Evolutionary conservation across 352 stramenopile genomes (phyloP).

Genomic region (Pythium brachiatum): DNA sequence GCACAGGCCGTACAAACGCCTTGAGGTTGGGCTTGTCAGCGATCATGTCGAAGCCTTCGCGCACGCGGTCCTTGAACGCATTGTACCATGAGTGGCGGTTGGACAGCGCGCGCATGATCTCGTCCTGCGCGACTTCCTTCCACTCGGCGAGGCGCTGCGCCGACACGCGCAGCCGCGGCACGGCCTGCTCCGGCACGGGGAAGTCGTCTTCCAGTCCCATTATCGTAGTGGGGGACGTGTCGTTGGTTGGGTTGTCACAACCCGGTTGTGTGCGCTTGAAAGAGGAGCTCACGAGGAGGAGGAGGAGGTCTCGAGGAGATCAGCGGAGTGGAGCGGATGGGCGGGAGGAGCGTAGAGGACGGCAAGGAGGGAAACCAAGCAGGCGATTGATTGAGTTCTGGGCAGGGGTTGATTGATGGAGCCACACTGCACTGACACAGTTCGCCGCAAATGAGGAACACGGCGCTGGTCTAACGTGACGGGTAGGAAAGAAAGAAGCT

Average conservation of each 20-base stretch:
- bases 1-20: conserved; percentile 26
- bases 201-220: conserved; percentile 28
- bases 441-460: background rate
- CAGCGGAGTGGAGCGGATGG: background rate
- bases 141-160: conserved; percentile 28
- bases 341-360: background rate
- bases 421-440: background rate
- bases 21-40: conserved; percentile 28
- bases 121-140: conserved; percentile 29
- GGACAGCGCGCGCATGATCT: conserved; percentile 31
- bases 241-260: background rate
- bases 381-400: background rate
- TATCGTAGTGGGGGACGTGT: background rate
- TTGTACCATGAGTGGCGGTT: conserved; percentile 42
- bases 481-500: background rate
- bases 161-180: conserved; percentile 27
- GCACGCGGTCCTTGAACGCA: conserved; percentile 26
- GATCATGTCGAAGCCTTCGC: conserved; percentile 29
- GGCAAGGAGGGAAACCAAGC: background rate
- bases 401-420: background rate
- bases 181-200: conserved; percentile 20
- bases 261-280: background rate
- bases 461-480: background rate
- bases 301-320: background rate
- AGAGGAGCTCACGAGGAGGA: background rate